These are phyloP conservation scores for Taiozyma sp. DNA, from an alignment of 1,139 yeast species.

Conservation along the genomic window DNA sequence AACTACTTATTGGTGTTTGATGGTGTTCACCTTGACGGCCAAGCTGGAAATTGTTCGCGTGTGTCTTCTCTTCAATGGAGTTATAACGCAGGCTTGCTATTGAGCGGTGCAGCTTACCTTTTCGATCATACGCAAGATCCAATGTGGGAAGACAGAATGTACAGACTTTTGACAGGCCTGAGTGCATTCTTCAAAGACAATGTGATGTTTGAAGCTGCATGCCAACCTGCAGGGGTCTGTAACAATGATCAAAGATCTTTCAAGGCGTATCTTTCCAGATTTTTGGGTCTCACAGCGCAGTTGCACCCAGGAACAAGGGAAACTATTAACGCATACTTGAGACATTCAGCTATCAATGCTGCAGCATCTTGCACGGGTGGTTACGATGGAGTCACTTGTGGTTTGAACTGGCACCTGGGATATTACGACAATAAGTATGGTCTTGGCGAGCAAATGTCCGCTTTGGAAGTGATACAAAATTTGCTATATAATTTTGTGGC, in stretches of 20 bases:
- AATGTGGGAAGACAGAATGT: conserved; percentile 59
- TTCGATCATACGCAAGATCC: conserved; percentile 65
- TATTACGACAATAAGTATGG: conserved; percentile 77
- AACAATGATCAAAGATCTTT: conserved; percentile 86
- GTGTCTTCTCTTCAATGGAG: conserved; percentile 69
- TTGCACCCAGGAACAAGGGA: conserved; percentile 58
- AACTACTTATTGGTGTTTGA: conserved; percentile 54
- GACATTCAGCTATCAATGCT: conserved; percentile 67
- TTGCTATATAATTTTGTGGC: conserved; percentile 45
- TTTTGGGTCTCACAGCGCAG: conserved; percentile 66
- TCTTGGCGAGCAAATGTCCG: conserved; percentile 86
- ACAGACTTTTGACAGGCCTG: conserved; percentile 46
- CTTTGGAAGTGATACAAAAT: conserved; percentile 70
- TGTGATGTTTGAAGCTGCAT: conserved; percentile 73
- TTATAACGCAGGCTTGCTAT: conserved; percentile 75
- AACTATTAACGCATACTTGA: conserved; percentile 45
- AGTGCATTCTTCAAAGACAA: conserved; percentile 51
- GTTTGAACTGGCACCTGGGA: conserved; percentile 62
- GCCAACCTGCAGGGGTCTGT: conserved; percentile 59
- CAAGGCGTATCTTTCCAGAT: conserved; percentile 73
- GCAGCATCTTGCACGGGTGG: conserved; percentile 83
- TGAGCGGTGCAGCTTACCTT: conserved; percentile 78
- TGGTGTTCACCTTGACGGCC: conserved; percentile 57
- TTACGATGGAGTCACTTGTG: conserved; percentile 82
- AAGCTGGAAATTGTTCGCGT: conserved; percentile 46